Conservation (phyloP, 1,139 yeast species). For the Komagataea norvegica region DNA sequence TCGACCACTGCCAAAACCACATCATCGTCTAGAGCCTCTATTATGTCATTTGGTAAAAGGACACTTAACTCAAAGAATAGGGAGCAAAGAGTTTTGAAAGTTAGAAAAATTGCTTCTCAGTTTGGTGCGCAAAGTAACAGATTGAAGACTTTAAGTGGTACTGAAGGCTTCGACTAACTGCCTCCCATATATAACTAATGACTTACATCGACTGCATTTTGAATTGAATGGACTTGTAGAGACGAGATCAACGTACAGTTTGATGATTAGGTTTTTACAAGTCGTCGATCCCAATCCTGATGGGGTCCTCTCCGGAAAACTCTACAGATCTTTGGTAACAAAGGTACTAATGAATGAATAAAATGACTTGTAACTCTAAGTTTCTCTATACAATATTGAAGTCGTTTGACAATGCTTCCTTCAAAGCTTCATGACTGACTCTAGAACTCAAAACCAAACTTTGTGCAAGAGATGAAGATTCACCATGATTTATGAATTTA, state of each 20-base stretch:
- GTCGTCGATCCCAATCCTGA: too few species aligned
- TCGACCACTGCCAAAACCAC: slow-evolving; percentile 54
- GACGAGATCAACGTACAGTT: too few species aligned
- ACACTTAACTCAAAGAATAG: slow-evolving; percentile 9
- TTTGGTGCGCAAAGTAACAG: slow-evolving; percentile 10
- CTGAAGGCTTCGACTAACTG: slow-evolving; percentile 10
- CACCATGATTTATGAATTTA: slow-evolving; percentile 27
- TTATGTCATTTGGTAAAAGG: slow-evolving; percentile 45
- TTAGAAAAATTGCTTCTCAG: slow-evolving; percentile 17
- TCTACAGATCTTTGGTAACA: too few species aligned
- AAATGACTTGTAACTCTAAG: too few species aligned
- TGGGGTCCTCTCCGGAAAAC: too few species aligned
- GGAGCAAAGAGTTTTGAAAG: slow-evolving; percentile 24
- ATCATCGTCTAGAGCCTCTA: slow-evolving; percentile 54
- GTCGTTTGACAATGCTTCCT: slow-evolving; percentile 38
- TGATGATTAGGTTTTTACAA: too few species aligned
- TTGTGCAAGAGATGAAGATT: slow-evolving; percentile 30
- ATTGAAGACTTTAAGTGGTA: slow-evolving; percentile 11
- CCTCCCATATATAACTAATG: background rate
- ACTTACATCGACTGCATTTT: too few species aligned
- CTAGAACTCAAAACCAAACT: slow-evolving; percentile 39
- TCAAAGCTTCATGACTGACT: slow-evolving; percentile 38
- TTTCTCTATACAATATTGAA: background rate
- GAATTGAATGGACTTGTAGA: too few species aligned
- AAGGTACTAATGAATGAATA: background rate